These are phyloP conservation scores for Talaromyces sp. DNA, from an alignment of 2,329 filamentous ascomycete genomes.

Conservation along the genomic window DNA sequence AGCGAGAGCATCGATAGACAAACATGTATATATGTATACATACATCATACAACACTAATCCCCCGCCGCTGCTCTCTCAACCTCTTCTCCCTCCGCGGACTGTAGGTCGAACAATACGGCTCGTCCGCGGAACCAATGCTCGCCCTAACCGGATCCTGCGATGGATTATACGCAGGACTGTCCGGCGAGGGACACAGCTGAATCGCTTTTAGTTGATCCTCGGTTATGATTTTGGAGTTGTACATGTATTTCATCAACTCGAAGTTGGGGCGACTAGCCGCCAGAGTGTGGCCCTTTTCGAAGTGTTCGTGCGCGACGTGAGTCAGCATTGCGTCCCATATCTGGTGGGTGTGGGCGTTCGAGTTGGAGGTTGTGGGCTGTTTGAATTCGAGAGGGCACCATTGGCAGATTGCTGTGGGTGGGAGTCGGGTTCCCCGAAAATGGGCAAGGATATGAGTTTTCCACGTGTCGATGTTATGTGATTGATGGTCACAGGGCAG, in stretches of 20 bases:
- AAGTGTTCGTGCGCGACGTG: slow-evolving; percentile 44
- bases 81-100: slow-evolving; percentile 38
- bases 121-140: slow-evolving; percentile 40
- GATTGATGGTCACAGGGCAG: slow-evolving; percentile 43
- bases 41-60: slow-evolving; percentile 31
- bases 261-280: slow-evolving; percentile 41
- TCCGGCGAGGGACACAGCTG: slow-evolving; percentile 40
- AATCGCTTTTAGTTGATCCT: slow-evolving; percentile 43
- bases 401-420: slow-evolving; percentile 41
- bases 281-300: slow-evolving; percentile 39
- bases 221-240: slow-evolving; percentile 40
- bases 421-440: slow-evolving; percentile 43
- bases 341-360: slow-evolving; percentile 24
- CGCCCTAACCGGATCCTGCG: slow-evolving; percentile 34
- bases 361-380: slow-evolving; percentile 15
- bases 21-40: neutral
- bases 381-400: slow-evolving; percentile 33
- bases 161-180: slow-evolving; percentile 37
- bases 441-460: slow-evolving; percentile 45
- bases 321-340: slow-evolving; percentile 43
- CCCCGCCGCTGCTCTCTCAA: slow-evolving; percentile 35
- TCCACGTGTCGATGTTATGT: slow-evolving; percentile 39
- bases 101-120: slow-evolving; percentile 40
- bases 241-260: slow-evolving; percentile 47
- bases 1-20: neutral